Evolutionary conservation across 2,329 filamentous ascomycete genomes (phyloP), one percentile per base, ranked within the genome.

Genomic region (Akanthomyces muscarius): DNA sequence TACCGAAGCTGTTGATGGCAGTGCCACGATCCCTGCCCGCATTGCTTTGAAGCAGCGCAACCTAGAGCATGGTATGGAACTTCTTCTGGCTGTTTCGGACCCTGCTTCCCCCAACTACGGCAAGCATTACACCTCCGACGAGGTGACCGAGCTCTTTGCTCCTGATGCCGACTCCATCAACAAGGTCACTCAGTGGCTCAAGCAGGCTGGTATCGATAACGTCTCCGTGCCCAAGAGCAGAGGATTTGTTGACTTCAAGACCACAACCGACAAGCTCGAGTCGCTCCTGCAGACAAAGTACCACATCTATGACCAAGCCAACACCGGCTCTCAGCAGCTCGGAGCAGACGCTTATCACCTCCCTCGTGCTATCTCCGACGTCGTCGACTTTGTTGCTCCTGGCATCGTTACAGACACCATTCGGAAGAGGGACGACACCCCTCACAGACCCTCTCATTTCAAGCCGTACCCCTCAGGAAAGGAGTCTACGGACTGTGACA

Each of bases 171-270:
- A 82, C 44, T 73, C 81, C 4, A 76, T 85, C 4, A 73, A 79
- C 21, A 73, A 78, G 2, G 81, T 86, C 30, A 77, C 77, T 66
- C 68, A 75, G 8, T 87, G 84, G 84, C 76, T 87, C 11, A 70
- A 74, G n/a, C 69, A 71, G 10, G 76, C 80, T 47, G 85, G 84
- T 3, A 83, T 87, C 60, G 73, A 75, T 3, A 77, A 81, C 4
- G 74, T 86, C 53, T 73, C 73, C 44, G 77, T 83, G 50, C 82
- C 83, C 0, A 74, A 76, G 42, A 80, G 80, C n/a, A 77, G 79
- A 50, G 79, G 79, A 61, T 86, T 83, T 45, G 48, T 67, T 25
- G 57, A 65, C 38, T 67, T 67, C 23, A 21, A 66, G 30, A 42
- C 66, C 3, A 63, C 61, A 16, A 50, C 61, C 16, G 50, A 55